Evolutionary conservation across 306 rosid genomes (phyloP), one percentile per base, ranked within the genome.

Genomic region (Hippophae gyantsensis): DNA sequence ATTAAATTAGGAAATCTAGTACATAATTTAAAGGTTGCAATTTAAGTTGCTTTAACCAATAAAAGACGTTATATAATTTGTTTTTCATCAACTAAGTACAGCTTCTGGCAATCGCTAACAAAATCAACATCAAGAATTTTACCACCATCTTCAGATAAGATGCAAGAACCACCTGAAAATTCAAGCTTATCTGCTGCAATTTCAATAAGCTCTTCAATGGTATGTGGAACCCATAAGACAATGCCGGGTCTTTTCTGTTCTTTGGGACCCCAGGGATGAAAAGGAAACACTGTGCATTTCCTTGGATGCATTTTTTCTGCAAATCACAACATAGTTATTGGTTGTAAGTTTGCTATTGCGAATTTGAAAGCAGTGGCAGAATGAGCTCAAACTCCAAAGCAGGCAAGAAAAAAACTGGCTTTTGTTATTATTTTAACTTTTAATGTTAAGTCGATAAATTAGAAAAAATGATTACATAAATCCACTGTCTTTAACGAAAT

Each of bases 121-220:
- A 92, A 69, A 66, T 66, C 60, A 7, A 77, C 76, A 52, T 92
- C 93, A 49, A 66, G 75, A 78, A 92, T 84, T 83, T 85, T 83
- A 69, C 99, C 99, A 48, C 67, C 93, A 52, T 92, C 96, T 80
- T 88, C 96, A 23, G 99, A 71, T 75, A 92, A 72, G 69, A 92
- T 66, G 66, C 67, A 78, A 51, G 67, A 62, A 55, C 59, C 72
- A 5, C 67, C 66, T 65, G 76, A 56, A 67, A 71, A 10, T 55
- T 69, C 73, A 47, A 78, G 77, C 40, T 84, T 73, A 43, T 85
- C 81, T 60, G 84, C 48, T 11, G 95, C 84, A 42, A 60, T 44
- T 57, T 57, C 49, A 52, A 88, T 74, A 59, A 92, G 86, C 72
- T 86, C 90, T 78, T 82, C 81, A 14, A 85, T 77, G 27, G 86